These are phyloP conservation scores for Macroventuria anomochaeta DNA, from an alignment of 2,329 filamentous ascomycete species.

Conservation along the genomic window DNA sequence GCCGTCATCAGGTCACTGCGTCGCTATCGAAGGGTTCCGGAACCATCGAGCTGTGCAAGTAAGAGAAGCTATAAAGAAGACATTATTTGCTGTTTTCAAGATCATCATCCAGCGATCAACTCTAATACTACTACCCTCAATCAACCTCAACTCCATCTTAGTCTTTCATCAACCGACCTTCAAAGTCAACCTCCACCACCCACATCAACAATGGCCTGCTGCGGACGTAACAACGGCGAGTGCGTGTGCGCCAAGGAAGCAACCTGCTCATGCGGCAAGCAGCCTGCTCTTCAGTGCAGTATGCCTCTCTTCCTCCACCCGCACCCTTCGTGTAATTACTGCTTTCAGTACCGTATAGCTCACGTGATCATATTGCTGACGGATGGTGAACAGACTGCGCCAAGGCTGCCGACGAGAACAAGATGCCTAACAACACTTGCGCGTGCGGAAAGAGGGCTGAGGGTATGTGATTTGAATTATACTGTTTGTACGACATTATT, in stretches of 20 bases:
- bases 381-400: slow-evolving; percentile 62
- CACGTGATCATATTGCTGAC: slow-evolving; percentile 13
- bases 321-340: slow-evolving; percentile 21
- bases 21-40: slow-evolving; percentile 25
- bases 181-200: slow-evolving; percentile 18
- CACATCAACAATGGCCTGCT: slow-evolving; percentile 59
- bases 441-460: slow-evolving; percentile 77
- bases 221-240: slow-evolving; percentile 62
- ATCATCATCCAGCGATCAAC: slow-evolving; percentile 12
- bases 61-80: slow-evolving; percentile 31
- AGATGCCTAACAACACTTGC: slow-evolving; percentile 70
- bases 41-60: slow-evolving; percentile 20
- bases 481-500: not conserved
- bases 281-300: slow-evolving; percentile 83
- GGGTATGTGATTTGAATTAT: slow-evolving; percentile 58
- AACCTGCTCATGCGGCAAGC: slow-evolving; percentile 87
- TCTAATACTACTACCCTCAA: slow-evolving; percentile 1
- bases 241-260: slow-evolving; percentile 66
- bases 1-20: slow-evolving; percentile 29
- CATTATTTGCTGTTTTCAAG: slow-evolving; percentile 8
- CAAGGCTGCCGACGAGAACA: slow-evolving; percentile 78
- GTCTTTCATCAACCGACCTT: slow-evolving; percentile 1
- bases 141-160: not conserved
- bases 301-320: slow-evolving; percentile 28
- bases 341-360: slow-evolving; percentile 10